Evolutionary conservation across 306 rosid genomes (phyloP), one percentile per base, ranked within the genome.

Genomic region (Acacia confusa): DNA sequence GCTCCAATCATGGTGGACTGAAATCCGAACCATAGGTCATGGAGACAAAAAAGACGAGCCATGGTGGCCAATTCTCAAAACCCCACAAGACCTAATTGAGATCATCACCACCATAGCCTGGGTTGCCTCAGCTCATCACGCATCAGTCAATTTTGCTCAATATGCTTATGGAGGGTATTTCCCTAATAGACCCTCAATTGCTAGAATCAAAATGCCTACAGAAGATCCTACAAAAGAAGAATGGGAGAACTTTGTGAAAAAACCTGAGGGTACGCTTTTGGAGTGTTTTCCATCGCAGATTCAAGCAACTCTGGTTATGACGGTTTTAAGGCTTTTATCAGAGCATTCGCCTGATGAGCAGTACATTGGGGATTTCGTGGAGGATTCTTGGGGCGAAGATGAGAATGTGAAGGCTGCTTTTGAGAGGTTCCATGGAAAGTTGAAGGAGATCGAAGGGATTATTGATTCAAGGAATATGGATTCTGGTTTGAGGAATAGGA

Each of bases 1-100:
- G 64, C 81, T 48, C 8, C 74, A 77, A 45, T 57, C 74, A 19
- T 77, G 81, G 81, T 77, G 81, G 81, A n/a, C 58, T 10, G 81
- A 77, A 24, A 68, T 77, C 15, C 27, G 81, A 77, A 77, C 81
- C 1, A 20, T 64, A 0, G 81, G 81, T 1, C 52, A 77, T 4
- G 81, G 36, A 9, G 74, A 77, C 65, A 77, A 66, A 16, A 65
- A 65, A 70, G 74, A 77, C 30, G 65, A 65, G 24, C 64, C 74
- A 43, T 77, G 81, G 81, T 77, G 81, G 81, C 81, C 81, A 1
- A 17, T 47, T 43, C 32, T 77, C 38, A 13, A 48, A 20, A 77
- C 74, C 34, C 61, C 34, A 0, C 4, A 47, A 65, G 72, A 77
- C 41, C 81, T 77, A 3, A 45, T 77, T 50, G 48, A 77, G 11